Percentiles rank a stretch among this genome's conserved stretches.
Evolutionary conservation across 2,329 filamentous ascomycete genomes (phyloP).

Genomic region (Pleomassaria siparia): DNA sequence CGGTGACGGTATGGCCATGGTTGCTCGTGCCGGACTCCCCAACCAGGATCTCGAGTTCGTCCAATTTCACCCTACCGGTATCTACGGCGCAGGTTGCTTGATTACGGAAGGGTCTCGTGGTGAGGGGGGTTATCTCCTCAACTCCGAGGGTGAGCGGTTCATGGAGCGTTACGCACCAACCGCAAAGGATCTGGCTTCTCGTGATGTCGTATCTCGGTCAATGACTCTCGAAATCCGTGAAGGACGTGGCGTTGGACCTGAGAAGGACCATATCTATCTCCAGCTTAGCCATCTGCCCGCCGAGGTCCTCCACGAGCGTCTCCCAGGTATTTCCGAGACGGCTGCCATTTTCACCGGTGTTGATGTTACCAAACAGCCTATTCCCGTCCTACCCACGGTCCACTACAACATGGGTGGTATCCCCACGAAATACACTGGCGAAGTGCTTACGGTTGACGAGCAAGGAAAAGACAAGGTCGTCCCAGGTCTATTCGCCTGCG

Average conservation of each 20-base stretch:
- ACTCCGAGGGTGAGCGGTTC: slow-evolving; percentile 97
- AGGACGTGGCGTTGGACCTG: slow-evolving; percentile 91
- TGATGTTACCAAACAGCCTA: slow-evolving; percentile 95
- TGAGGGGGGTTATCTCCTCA: slow-evolving; percentile 96
- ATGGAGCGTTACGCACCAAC: slow-evolving; percentile 99
- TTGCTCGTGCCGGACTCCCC: slow-evolving; percentile 92
- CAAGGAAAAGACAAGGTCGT: slow-evolving; percentile 89
- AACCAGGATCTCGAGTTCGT: slow-evolving; percentile 99
- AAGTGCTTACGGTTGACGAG: slow-evolving; percentile 87
- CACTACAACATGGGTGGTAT: slow-evolving; percentile 99
- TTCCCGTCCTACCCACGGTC: slow-evolving; percentile 92
- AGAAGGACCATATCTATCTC: slow-evolving; percentile 98
- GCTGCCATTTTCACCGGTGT: slow-evolving; percentile 96
- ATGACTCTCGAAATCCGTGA: slow-evolving; percentile 99
- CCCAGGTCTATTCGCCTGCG: slow-evolving; percentile 91
- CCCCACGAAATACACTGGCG: slow-evolving; percentile 93
- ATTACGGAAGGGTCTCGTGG: slow-evolving; percentile 98
- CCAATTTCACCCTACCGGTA: slow-evolving; percentile 98
- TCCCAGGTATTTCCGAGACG: slow-evolving; percentile 98
- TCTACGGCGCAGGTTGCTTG: slow-evolving; percentile 93
- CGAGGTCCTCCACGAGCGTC: slow-evolving; percentile 90
- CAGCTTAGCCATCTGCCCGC: slow-evolving; percentile 93
- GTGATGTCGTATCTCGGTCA: slow-evolving; percentile 93
- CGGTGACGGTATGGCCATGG: slow-evolving; percentile 99
- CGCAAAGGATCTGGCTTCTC: slow-evolving; percentile 94